Percentiles rank a stretch among this genome's conserved stretches.
Evolutionary conservation across 495 filamentous ascomycete genomes (phyloP).

Genomic region (Echria macrotheca): DNA sequence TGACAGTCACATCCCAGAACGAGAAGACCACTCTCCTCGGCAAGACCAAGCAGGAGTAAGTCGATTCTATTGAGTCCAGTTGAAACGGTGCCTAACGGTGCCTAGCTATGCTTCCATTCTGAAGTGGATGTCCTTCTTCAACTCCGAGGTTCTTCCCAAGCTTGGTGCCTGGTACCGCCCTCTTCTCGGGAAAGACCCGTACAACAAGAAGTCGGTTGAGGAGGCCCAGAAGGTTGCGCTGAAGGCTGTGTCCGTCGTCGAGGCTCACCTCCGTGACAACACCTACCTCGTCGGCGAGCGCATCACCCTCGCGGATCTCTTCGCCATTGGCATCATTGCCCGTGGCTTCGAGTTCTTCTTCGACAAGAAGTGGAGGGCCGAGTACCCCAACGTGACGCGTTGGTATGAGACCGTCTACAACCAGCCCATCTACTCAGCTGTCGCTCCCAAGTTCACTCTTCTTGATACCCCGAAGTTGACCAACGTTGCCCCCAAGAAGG

Average conservation of each 20-base stretch:
- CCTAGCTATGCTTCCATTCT: conserved; percentile 84
- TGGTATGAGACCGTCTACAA: conserved; percentile 94
- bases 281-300: conserved; percentile 98
- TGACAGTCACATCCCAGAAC: conserved; percentile 92
- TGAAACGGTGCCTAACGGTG: neutral
- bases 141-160: conserved; percentile 70
- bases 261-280: conserved; percentile 83
- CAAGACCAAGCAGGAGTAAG: conserved; percentile 98
- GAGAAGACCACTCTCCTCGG: conserved; percentile 98
- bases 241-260: conserved; percentile 64
- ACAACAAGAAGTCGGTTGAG: conserved; percentile 97
- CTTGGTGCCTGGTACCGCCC: conserved; percentile 86
- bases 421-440: conserved; percentile 80
- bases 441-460: conserved; percentile 65
- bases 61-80: neutral
- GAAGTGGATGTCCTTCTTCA: conserved; percentile 92
- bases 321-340: conserved; percentile 67
- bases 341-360: conserved; percentile 84
- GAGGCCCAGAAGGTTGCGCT: conserved; percentile 61
- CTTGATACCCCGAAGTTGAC: conserved; percentile 78
- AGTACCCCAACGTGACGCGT: conserved; percentile 78
- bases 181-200: conserved; percentile 71
- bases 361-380: conserved; percentile 76
- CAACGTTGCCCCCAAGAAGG: conserved; percentile 86
- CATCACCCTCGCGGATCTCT: conserved; percentile 92